A percentile compares a stretch with the other conserved stretches of the same genome.
Evolutionary conservation across 768 basidiomycete species (phyloP).

Genomic region (Termitomyces sp.): DNA sequence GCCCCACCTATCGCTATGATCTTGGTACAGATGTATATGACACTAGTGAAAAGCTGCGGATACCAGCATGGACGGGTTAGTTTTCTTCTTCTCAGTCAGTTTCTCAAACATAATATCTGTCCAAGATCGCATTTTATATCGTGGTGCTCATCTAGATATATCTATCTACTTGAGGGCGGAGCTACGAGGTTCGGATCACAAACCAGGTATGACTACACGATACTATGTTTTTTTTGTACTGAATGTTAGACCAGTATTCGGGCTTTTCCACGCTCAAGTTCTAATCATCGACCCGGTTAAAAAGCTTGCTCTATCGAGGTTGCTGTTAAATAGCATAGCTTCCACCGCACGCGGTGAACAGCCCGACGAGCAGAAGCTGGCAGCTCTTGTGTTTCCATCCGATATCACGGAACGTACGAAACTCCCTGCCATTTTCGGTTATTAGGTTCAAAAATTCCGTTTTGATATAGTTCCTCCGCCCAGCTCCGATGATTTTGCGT

Average conservation of each 20-base stretch:
- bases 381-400: constrained; percentile 44
- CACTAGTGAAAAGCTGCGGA: constrained; percentile 91
- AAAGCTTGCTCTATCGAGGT: constrained; percentile 59
- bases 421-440: not conserved
- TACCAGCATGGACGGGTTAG: constrained; percentile 96
- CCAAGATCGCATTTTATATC: constrained; percentile 87
- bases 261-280: constrained; percentile 72
- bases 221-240: not conserved
- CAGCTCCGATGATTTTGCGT: constrained; percentile 67
- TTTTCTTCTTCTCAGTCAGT: not conserved
- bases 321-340: constrained; percentile 62
- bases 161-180: constrained; percentile 81
- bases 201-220: constrained; percentile 55
- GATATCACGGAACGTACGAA: constrained; percentile 41
- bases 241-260: constrained; percentile 59
- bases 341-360: constrained; percentile 30
- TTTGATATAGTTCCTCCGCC: constrained; percentile 68
- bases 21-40: constrained; percentile 83
- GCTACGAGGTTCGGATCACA: constrained; percentile 89
- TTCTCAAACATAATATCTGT: not conserved
- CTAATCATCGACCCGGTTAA: constrained; percentile 76
- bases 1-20: constrained; percentile 93
- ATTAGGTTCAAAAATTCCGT: not conserved
- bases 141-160: constrained; percentile 66
- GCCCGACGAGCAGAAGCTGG: constrained; percentile 69